Evolutionary conservation across 2,329 filamentous ascomycete genomes (phyloP).

Genomic region (Nigrospora sphaerica): DNA sequence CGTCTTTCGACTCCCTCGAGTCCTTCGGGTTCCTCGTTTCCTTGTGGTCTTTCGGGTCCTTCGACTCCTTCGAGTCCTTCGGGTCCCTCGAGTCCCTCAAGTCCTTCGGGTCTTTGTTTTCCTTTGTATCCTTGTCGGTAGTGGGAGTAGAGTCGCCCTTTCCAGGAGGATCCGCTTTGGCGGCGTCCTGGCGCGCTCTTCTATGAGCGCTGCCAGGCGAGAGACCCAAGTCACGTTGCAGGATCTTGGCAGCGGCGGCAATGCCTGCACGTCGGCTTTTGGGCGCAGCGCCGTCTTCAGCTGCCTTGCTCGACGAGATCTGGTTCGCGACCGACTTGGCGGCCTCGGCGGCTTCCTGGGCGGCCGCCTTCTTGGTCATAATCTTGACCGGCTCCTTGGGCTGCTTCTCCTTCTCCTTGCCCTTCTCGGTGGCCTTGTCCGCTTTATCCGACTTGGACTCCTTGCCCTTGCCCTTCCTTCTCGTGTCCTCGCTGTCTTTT

Average conservation of each 20-base stretch:
- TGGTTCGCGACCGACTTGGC: slow-evolving; percentile 35
- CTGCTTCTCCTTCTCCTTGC: slow-evolving; percentile 37
- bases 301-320: slow-evolving; percentile 19
- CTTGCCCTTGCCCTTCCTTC: slow-evolving; percentile 49
- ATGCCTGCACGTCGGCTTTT: slow-evolving; percentile 56
- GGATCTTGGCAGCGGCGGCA: slow-evolving; percentile 54
- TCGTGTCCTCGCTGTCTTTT: slow-evolving; percentile 40
- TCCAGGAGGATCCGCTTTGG: slow-evolving; percentile 44
- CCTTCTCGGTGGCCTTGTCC: slow-evolving; percentile 52
- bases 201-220: slow-evolving; percentile 57
- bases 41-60: slow-evolving; percentile 5
- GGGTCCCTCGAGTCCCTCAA: slow-evolving; percentile 8
- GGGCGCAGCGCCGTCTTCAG: slow-evolving; percentile 28
- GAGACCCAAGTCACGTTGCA: slow-evolving; percentile 60
- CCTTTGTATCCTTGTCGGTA: slow-evolving; percentile 14
- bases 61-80: slow-evolving; percentile 11
- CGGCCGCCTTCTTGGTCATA: slow-evolving; percentile 50
- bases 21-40: slow-evolving; percentile 9
- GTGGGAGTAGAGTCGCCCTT: slow-evolving; percentile 30
- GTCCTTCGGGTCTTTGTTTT: slow-evolving; percentile 10
- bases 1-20: slow-evolving; percentile 5
- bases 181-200: slow-evolving; percentile 50
- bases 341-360: slow-evolving; percentile 40
- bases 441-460: slow-evolving; percentile 56
- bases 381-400: slow-evolving; percentile 51